Base-by-base conservation (phyloP, 73 alveolate species). In the Breviolum minutum region DNA sequence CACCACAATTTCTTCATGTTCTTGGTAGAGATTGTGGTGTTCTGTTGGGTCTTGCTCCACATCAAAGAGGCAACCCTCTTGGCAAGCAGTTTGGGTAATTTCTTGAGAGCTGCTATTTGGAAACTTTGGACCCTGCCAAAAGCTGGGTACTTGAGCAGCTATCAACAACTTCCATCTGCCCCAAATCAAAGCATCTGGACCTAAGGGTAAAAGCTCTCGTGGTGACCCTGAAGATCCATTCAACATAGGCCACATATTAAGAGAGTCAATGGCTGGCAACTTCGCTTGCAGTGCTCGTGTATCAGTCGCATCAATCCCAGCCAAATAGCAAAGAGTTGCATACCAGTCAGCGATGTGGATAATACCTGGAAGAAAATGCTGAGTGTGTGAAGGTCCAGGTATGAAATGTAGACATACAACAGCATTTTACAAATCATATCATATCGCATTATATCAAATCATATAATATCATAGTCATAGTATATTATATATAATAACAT, bases 311-410 rank as follows among this genome's bases (percentile, higher is more conserved):
- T 64, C 84, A 22, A 87, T 71, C 17, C 66, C 80, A 9, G 26
- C 92, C 76, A 83, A 7, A n/a, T 12, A 79, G n/a, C 94, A 63
- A 12, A 94, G 94, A 19, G 99, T 94, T 17, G 94, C 94, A 40
- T 94, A 94, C 99, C 99, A 94, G 64, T 94, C 99, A 14, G 99
- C 99, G 66, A 94, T 94, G 99, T 94, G 99, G 3, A 81, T 63
- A 63, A 80, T 80, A 24, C 99, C 99, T 61, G 92, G 54, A 40
- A 40, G 54, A 40, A 40, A 40, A 40, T 40, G 54, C 5, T 40
- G 54, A n/a, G n/a, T n/a, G n/a, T n/a, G n/a, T n/a, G n/a, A n/a
- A n/a, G n/a, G n/a, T n/a, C n/a, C n/a, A n/a, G n/a, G n/a, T n/a
- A n/a, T 40, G 54, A 40, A 40, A 40, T 40, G 54, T 40, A 40